These are phyloP conservation scores for Podochytrium sp. DNA, from an alignment of 192 early-diverging fungal species.

Conservation along the genomic window DNA sequence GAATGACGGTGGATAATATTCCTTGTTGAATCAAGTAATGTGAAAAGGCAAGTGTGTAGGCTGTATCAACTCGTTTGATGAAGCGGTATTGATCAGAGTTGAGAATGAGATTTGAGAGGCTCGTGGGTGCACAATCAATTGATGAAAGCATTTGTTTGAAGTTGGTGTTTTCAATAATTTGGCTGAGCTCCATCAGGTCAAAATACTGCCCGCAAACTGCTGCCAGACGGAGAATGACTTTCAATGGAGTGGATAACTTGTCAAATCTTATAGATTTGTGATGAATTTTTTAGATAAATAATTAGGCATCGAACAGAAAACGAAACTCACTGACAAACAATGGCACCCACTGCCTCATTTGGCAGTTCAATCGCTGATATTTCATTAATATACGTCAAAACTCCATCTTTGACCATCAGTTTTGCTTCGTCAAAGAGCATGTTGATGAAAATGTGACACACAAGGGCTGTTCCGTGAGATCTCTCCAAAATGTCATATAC, in stretches of 20 bases:
- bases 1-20: slow-evolving; percentile 29
- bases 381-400: background rate
- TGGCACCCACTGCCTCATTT: slow-evolving; percentile 17
- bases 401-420: slow-evolving; percentile 2
- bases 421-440: slow-evolving; percentile 11
- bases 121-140: background rate
- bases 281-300: background rate
- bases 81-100: slow-evolving; percentile 20
- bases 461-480: slow-evolving; percentile 29
- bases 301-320: background rate
- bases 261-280: slow-evolving; percentile 7
- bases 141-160: background rate
- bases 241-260: slow-evolving; percentile 1
- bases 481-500: slow-evolving; percentile 22
- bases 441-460: slow-evolving; percentile 8
- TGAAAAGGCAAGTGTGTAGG: slow-evolving; percentile 3
- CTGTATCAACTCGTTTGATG: slow-evolving; percentile 5
- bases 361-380: background rate
- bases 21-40: slow-evolving; percentile 38
- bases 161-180: background rate
- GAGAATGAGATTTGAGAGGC: background rate
- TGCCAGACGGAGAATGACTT: slow-evolving; percentile 21
- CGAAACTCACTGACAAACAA: slow-evolving; percentile 24
- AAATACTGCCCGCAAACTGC: slow-evolving; percentile 32
- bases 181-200: slow-evolving; percentile 12